Base-by-base conservation (phyloP, 257 asterid genomes). In the Solanum tarapatanum region DNA sequence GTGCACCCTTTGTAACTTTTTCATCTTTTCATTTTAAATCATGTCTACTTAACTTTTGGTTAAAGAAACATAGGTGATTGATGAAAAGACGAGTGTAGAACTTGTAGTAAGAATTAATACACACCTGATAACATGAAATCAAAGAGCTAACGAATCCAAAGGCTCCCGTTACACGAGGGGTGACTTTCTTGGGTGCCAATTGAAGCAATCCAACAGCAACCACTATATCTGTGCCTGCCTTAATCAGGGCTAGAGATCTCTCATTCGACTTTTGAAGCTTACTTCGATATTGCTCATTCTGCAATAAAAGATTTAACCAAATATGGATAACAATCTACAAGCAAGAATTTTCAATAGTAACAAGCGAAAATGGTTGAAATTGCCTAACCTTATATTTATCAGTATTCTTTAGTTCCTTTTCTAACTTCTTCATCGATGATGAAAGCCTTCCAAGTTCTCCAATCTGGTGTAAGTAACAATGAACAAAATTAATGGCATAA, bases 201-300 rank as follows among this genome's bases (percentile, higher is more conserved):
- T 97, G 99, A 91, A 97, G 99, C 90, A 97, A 90, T 74, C 99
- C 99, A 92, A 93, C 94, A 6, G 99, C 99, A 90, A 97, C 99
- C 33, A 94, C 98, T 73, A 94, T 84, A 87, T 97, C 99, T 91
- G 96, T 83, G 77, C 90, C 95, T 21, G 99, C 94, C 91, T 97
- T 97, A 89, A 97, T 41, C 43, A 97, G 95, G 43, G 96, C 95
- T 1, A 97, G 89, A 24, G 98, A 92, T 88, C 99, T 92, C 90
- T 95, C 99, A 8, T 95, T 95, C n/a, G 97, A 95, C 87, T 92
- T 90, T 83, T 93, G 91, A 88, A 92, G 89, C 95, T 94, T 97
- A 84, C 85, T 86, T 69, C 60, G 66, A 87, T 94, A 97, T 75
- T 89, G 92, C 83, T 94, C 98, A 80, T 95, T 92, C 98, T 95